Percentiles rank a stretch among this genome's conserved stretches.
Conservation (phyloP, 176 grass and related monocot genomes). For the Carex scoparia region DNA sequence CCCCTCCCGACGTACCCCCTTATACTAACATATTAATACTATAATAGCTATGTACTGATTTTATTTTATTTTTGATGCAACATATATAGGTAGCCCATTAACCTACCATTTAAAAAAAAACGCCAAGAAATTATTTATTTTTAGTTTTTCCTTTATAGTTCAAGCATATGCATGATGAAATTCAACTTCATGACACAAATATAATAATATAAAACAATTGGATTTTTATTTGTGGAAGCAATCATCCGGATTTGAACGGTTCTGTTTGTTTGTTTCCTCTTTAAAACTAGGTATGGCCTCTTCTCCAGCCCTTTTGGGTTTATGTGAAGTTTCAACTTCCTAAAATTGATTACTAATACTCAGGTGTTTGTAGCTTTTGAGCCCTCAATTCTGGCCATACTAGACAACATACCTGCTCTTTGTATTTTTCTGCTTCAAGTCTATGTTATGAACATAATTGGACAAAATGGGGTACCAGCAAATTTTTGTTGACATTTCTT, state of each 20-base stretch:
- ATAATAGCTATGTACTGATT: too few species aligned
- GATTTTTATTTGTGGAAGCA: neutral
- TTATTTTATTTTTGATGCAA: too few species aligned
- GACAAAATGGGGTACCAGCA: neutral
- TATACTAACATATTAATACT: too few species aligned
- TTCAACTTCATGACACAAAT: neutral
- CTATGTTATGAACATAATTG: neutral
- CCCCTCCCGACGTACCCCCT: too few species aligned
- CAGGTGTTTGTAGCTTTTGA: neutral
- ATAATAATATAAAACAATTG: neutral
- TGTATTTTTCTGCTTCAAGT: neutral
- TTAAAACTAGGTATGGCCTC: neutral
- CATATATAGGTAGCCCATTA: too few species aligned
- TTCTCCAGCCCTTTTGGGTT: neutral
- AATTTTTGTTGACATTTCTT: neutral
- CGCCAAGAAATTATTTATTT: neutral
- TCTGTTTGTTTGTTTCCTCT: neutral
- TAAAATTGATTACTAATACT: neutral
- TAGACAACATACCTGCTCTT: neutral
- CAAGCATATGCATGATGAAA: neutral
- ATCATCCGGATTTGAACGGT: neutral
- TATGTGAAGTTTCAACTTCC: neutral
- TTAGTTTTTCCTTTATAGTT: neutral
- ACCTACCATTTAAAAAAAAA: neutral
- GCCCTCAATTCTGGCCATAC: neutral